phyloP scores from a whole-genome alignment of 306 rosid species.

The Argentina anserina region DNA sequence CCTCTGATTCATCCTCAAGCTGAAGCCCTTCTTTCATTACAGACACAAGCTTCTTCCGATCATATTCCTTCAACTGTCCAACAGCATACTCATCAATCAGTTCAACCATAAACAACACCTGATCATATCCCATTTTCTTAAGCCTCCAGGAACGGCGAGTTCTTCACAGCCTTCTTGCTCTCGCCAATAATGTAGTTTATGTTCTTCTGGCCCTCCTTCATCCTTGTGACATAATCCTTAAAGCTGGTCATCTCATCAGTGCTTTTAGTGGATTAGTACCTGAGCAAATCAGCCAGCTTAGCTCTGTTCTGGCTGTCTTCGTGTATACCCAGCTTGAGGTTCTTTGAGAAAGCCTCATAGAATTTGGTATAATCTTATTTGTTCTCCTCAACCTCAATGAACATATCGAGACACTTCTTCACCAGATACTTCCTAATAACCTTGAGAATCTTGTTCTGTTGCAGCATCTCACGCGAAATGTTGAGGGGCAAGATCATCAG shows the following conservation, averaged over 20 bases:
- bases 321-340: constrained; percentile 29
- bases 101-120: constrained; percentile 32
- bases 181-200: constrained; percentile 30
- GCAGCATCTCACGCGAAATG: constrained; percentile 34
- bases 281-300: constrained; percentile 29
- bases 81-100: constrained; percentile 33
- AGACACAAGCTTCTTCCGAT: constrained; percentile 33
- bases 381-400: constrained; percentile 24
- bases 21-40: constrained; percentile 32
- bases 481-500: constrained; percentile 36
- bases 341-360: constrained; percentile 31
- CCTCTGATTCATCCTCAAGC: constrained; percentile 29
- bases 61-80: constrained; percentile 32
- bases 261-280: constrained; percentile 32
- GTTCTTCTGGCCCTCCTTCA: constrained; percentile 29
- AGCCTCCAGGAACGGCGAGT: constrained; percentile 31
- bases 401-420: constrained; percentile 34
- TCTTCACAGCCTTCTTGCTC: constrained; percentile 31
- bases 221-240: constrained; percentile 34
- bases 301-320: constrained; percentile 28
- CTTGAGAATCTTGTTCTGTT: constrained; percentile 34
- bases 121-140: constrained; percentile 29
- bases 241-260: constrained; percentile 32
- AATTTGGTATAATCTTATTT: constrained; percentile 27
- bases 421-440: constrained; percentile 35